Conservation (phyloP, 2,329 filamentous ascomycete genomes). For the Aspergillus intermedius region DNA sequence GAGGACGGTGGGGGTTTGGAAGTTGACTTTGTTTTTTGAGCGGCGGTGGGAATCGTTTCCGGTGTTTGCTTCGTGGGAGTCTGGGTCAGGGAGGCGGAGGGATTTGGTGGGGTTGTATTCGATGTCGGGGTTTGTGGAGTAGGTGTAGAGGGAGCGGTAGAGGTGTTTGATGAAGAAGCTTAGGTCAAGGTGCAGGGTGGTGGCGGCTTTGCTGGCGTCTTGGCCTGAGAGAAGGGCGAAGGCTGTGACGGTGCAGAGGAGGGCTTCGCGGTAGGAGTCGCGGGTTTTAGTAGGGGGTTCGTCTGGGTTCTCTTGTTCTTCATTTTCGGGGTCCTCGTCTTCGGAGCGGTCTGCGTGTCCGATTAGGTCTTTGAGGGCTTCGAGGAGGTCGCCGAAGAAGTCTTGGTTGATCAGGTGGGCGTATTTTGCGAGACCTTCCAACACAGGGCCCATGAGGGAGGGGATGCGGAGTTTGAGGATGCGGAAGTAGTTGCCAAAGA, state of each 20-base stretch:
- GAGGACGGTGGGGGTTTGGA: slow-evolving; percentile 89
- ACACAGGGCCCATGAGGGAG: slow-evolving; percentile 89
- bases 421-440: slow-evolving; percentile 90
- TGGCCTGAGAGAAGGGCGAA: slow-evolving; percentile 95
- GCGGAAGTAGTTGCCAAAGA: slow-evolving; percentile 92
- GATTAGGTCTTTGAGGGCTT: slow-evolving; percentile 89
- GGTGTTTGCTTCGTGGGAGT: slow-evolving; percentile 30
- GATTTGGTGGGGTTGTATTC: slow-evolving; percentile 70
- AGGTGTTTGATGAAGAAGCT: slow-evolving; percentile 94
- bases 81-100: slow-evolving; percentile 62
- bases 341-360: slow-evolving; percentile 56
- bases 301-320: slow-evolving; percentile 24
- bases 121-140: slow-evolving; percentile 76
- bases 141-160: slow-evolving; percentile 73
- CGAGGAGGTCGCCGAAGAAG: slow-evolving; percentile 93
- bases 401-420: slow-evolving; percentile 97
- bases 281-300: slow-evolving; percentile 47
- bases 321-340: slow-evolving; percentile 41
- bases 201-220: slow-evolving; percentile 77
- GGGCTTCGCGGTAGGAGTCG: slow-evolving; percentile 75
- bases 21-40: slow-evolving; percentile 70
- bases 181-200: slow-evolving; percentile 78
- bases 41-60: slow-evolving; percentile 23
- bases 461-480: slow-evolving; percentile 78
- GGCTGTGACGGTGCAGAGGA: slow-evolving; percentile 92